These are phyloP conservation scores for Colletotrichum sojae DNA, from an alignment of 2,329 filamentous ascomycete species.

Conservation along the genomic window DNA sequence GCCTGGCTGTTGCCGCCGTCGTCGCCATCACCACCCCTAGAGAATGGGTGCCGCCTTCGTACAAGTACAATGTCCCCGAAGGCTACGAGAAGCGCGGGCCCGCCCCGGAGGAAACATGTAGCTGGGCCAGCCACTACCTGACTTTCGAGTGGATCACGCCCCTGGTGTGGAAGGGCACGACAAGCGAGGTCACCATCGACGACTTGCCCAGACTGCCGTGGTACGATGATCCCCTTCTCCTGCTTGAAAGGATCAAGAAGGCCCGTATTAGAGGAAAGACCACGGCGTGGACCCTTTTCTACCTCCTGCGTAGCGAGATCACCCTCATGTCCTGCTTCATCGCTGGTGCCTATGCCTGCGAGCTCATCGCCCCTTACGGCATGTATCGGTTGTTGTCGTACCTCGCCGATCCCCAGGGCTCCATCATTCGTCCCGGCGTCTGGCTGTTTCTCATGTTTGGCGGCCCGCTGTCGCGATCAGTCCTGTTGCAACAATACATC, in stretches of 20 bases:
- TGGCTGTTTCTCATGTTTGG: conserved; percentile 69
- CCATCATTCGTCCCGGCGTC: conserved; percentile 63
- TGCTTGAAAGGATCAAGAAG: conserved; percentile 59
- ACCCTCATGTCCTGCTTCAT: conserved; percentile 61
- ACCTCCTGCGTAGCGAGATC: conserved; percentile 60
- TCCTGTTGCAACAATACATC: conserved; percentile 70
- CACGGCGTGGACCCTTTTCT: conserved; percentile 61
- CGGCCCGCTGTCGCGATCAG: conserved; percentile 63
- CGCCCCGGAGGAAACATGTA: conserved; percentile 66
- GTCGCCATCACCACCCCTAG: conserved; percentile 62
- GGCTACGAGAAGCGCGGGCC: conserved; percentile 55
- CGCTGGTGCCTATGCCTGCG: conserved; percentile 55
- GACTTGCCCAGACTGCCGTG: conserved; percentile 65
- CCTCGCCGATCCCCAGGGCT: conserved; percentile 60
- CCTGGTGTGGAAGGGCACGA: conserved; percentile 63
- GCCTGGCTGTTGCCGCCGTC: conserved; percentile 54
- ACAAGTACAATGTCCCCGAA: conserved; percentile 55
- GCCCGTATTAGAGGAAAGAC: conserved; percentile 59
- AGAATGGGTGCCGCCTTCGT: conserved; percentile 63
- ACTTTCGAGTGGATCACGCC: conserved; percentile 67
- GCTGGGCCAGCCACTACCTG: conserved; percentile 66
- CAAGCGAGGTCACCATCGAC: conserved; percentile 60
- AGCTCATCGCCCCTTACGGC: conserved; percentile 67
- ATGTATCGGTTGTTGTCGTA: conserved; percentile 69
- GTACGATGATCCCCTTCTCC: conserved; percentile 68